Base-by-base conservation (phyloP, 140 eudicot genomes). In the Stevia rebaudiana region DNA sequence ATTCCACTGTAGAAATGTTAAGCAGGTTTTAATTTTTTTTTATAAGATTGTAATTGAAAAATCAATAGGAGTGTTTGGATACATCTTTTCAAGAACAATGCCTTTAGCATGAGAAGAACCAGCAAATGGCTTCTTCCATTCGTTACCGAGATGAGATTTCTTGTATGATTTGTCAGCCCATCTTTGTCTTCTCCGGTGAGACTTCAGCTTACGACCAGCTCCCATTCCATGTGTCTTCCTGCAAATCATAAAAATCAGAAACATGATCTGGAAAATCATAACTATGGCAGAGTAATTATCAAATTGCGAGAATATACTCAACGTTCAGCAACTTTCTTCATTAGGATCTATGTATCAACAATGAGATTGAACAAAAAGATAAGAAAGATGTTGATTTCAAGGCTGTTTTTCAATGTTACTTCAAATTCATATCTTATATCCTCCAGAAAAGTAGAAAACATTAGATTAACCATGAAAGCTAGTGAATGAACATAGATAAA, bases 81-180 rank as follows among this genome's bases (percentile, higher is more conserved):
- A 83, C 90, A 83, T 83, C 56, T 83, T 83, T 74, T 83, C 90
- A 1, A 83, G 74, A 15, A 83, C 90, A 30, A 83, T 83, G 49
- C 90, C 90, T 33, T 83, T 83, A 7, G 86, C 81, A 28, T 80
- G 85, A 19, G 90, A 83, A 61, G 86, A 80, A 28, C 90, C 86
- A 55, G 86, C 86, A 74, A 83, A 83, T 1, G 86, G 86, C 54
- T 80, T 83, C 80, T 83, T 83, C 86, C 86, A 83, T 49, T 83
- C 90, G 47, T 80, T 83, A 4, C 90, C 90, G 46, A 83, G 79
- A 56, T 83, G 90, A 40, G 89, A 83, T 53, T 83, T 83, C 81
- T 83, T 83, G 70, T 77, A 77, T 0, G 83, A 49, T 47, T 79
- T 79, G 58, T 79, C 83, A 13, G 83, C 83, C 83, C 83, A 79